Percentiles rank a stretch among this genome's conserved stretches.
Evolutionary conservation across 306 rosid genomes (phyloP).

Genomic region (Arachis hypogaea): DNA sequence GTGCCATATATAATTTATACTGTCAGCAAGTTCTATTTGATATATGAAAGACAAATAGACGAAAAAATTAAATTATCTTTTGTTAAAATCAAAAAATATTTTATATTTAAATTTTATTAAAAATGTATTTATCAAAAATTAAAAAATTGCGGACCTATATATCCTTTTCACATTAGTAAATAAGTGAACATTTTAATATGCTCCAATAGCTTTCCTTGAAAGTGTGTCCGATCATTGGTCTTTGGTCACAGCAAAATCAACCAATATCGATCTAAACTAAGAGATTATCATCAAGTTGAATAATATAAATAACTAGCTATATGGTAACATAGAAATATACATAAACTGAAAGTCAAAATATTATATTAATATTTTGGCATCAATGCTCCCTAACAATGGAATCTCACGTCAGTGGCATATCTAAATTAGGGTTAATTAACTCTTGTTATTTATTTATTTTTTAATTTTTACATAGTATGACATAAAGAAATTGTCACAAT

Average conservation of each 20-base stretch:
- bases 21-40: no score
- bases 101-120: no score
- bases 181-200: slow-evolving; percentile 12
- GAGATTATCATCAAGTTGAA: not conserved
- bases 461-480: slow-evolving; percentile 1
- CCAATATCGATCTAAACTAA: slow-evolving; percentile 11
- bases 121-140: no score
- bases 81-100: no score
- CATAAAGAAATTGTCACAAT: slow-evolving; percentile 24
- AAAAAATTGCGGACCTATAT: no score
- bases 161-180: no score
- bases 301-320: slow-evolving; percentile 1
- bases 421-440: slow-evolving; percentile 7
- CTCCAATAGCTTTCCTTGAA: slow-evolving; percentile 41
- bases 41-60: no score
- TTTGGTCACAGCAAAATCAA: slow-evolving; percentile 27
- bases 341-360: slow-evolving; percentile 38
- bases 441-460: not conserved
- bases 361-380: slow-evolving; percentile 35
- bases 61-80: no score
- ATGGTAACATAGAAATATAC: slow-evolving; percentile 38
- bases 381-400: slow-evolving; percentile 33
- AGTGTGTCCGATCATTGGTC: slow-evolving; percentile 36
- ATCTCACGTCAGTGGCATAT: slow-evolving; percentile 38
- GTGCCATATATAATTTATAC: no score